Evolutionary conservation across 2,329 filamentous ascomycete genomes (phyloP).

Genomic region (Stemphylium beticola): DNA sequence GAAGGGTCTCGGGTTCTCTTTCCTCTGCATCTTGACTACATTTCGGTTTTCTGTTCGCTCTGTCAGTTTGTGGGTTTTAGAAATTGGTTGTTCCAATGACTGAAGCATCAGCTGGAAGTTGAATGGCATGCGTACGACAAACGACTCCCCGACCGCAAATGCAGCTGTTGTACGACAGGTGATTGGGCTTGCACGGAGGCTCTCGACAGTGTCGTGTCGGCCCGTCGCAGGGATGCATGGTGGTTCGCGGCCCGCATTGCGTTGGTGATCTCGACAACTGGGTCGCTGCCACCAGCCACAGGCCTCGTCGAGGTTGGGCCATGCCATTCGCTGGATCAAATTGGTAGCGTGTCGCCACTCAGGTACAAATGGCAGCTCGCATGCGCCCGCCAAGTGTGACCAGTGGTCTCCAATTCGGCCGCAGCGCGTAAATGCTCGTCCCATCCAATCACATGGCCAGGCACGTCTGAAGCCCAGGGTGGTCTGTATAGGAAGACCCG

Average conservation of each 20-base stretch:
- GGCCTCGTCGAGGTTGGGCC: not conserved
- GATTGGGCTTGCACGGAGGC: too few species aligned
- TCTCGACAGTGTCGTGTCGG: not conserved
- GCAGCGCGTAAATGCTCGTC: conserved; percentile 36
- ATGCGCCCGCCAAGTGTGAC: conserved; percentile 46
- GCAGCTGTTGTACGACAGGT: too few species aligned
- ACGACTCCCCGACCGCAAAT: too few species aligned
- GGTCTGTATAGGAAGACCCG: conserved; percentile 20
- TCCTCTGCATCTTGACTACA: too few species aligned
- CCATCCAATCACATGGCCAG: conserved; percentile 31
- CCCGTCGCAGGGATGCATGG: conserved; percentile 11
- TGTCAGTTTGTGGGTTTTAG: too few species aligned
- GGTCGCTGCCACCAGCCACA: conserved; percentile 10
- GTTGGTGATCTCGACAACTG: not conserved
- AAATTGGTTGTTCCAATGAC: too few species aligned
- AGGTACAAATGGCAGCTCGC: conserved; percentile 23
- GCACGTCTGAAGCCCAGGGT: conserved; percentile 24
- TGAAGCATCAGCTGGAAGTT: too few species aligned
- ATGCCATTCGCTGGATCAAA: conserved; percentile 2
- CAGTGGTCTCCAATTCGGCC: conserved; percentile 35
- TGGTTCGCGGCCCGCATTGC: conserved; percentile 11
- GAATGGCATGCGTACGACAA: too few species aligned
- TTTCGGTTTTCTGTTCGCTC: too few species aligned
- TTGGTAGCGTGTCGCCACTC: conserved; percentile 18
- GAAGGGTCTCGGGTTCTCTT: too few species aligned